Evolutionary conservation across 495 filamentous ascomycete species (phyloP).

Genomic region (Darksidea phi): DNA sequence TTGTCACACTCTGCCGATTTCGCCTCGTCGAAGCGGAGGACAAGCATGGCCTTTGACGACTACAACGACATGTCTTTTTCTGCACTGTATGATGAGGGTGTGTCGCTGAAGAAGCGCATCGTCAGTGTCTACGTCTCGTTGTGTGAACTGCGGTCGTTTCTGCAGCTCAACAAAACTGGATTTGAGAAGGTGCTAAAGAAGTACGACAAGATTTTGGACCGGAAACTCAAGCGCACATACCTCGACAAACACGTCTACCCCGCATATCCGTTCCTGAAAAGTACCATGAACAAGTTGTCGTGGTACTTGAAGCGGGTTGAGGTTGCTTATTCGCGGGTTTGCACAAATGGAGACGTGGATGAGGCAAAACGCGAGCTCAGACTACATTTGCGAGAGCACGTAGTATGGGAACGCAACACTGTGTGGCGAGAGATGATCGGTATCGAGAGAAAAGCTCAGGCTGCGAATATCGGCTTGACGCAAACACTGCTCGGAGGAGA

Average conservation of each 20-base stretch:
- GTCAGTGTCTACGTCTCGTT: conserved; percentile 85
- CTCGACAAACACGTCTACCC: conserved; percentile 67
- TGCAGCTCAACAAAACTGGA: conserved; percentile 93
- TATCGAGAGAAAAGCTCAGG: conserved; percentile 93
- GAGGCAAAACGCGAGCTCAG: conserved; percentile 79
- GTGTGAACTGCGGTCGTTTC: conserved; percentile 94
- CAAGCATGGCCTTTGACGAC: conserved; percentile 64
- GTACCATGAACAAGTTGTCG: conserved; percentile 68
- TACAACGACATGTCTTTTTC: conserved; percentile 70
- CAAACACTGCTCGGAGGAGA: conserved; percentile 77
- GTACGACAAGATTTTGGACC: conserved; percentile 93
- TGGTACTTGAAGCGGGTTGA: conserved; percentile 71
- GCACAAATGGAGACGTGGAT: conserved; percentile 73
- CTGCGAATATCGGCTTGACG: conserved; percentile 80
- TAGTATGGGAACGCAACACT: conserved; percentile 98
- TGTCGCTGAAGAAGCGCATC: conserved; percentile 87
- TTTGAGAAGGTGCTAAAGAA: conserved; percentile 97
- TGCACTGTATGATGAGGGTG: conserved; percentile 71
- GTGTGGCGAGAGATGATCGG: conserved; percentile 99
- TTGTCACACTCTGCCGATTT: conserved; percentile 55
- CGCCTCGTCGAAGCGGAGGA: conserved; percentile 53
- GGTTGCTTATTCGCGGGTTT: conserved; percentile 72
- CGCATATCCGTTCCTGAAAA: conserved; percentile 71
- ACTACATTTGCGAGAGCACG: conserved; percentile 91
- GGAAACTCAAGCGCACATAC: conserved; percentile 71